Base-by-base conservation (phyloP, 768 basidiomycete species). In the Asterophora lycoperdoides region DNA sequence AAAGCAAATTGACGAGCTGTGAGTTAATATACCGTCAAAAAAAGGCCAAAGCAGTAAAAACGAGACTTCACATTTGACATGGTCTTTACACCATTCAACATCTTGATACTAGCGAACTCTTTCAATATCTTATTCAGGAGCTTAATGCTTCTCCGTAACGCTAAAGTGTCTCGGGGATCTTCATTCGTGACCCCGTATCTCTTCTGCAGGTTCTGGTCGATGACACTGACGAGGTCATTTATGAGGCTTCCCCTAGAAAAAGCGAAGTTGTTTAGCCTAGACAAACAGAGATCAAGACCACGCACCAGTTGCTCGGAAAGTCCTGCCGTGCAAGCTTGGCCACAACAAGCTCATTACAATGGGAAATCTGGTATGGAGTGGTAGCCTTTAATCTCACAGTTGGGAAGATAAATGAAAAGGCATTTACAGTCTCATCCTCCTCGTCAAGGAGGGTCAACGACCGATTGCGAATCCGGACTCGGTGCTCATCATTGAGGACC, bases 301-400 rank as follows among this genome's bases (percentile, higher is more conserved):
- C 71, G 51, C 61, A 86, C 92, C 92, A 94, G 33, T 74, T 74
- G 28, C 59, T 66, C 8, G 89, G 88, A 62, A 79, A 92, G 58
- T 95, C 93, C 17, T 76, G 63, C 28, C 93, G 79, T 6, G 89
- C 85, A 44, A 93, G 79, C 61, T 84, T 93, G 10, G 81, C 74
- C 8, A 90, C 74, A 19, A 89, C 81, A 26, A 86, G 60, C 53
- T 87, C 77, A 52, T 93, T 89, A 60, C 81, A 89, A 48, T 85
- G 76, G 14, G 87, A 80, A 50, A 94, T 85, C 92, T 92, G 61
- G 8, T 41, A 43, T 26, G 20, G 41, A 18, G 43, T 46, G 47
- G 43, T 17, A 44, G 37, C 30, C 26, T 11, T 33, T 48, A 20
- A 55, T 51, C 38, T n/a, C 15, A 39, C 46, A 43, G 44, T 36